Evolutionary conservation across 208 protist species (phyloP).

Genomic region (Crithidia acanthocephali): DNA sequence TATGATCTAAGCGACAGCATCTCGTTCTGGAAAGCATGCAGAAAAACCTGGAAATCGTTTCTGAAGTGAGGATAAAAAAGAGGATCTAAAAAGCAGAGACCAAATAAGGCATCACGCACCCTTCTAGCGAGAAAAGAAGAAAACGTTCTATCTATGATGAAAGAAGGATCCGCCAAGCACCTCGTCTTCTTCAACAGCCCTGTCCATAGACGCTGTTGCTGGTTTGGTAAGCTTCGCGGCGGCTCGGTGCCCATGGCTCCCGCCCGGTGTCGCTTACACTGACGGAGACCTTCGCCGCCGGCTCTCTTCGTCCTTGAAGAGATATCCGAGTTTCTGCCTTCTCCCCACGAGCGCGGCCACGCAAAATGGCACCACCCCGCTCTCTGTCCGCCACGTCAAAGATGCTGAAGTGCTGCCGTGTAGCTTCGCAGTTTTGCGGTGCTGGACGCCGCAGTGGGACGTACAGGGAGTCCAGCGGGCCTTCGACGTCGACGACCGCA

Average conservation of each 20-base stretch:
- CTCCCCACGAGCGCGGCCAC: neutral
- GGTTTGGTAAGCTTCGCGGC: neutral
- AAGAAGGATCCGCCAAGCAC: neutral
- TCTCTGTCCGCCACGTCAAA: conserved; percentile 11
- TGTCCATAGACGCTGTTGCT: conserved; percentile 16
- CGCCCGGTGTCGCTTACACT: neutral
- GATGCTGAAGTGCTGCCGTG: conserved; percentile 35
- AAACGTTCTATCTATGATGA: no score
- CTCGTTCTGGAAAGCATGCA: no score
- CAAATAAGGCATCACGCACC: no score
- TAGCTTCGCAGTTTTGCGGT: conserved; percentile 21
- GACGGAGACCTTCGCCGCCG: neutral
- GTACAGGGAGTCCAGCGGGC: conserved; percentile 23
- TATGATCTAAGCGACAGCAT: no score
- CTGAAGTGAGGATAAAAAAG: no score
- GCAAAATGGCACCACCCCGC: no score
- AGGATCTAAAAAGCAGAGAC: no score
- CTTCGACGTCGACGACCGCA: conserved; percentile 24
- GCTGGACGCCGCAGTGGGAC: conserved; percentile 28
- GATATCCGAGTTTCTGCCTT: neutral
- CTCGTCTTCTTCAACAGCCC: neutral
- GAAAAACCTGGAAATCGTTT: no score
- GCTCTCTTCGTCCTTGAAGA: neutral
- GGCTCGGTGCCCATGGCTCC: neutral
- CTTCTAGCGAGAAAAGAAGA: no score